Evolutionary conservation across 179 eudicot species (phyloP).

Genomic region (Camellia oleifera): DNA sequence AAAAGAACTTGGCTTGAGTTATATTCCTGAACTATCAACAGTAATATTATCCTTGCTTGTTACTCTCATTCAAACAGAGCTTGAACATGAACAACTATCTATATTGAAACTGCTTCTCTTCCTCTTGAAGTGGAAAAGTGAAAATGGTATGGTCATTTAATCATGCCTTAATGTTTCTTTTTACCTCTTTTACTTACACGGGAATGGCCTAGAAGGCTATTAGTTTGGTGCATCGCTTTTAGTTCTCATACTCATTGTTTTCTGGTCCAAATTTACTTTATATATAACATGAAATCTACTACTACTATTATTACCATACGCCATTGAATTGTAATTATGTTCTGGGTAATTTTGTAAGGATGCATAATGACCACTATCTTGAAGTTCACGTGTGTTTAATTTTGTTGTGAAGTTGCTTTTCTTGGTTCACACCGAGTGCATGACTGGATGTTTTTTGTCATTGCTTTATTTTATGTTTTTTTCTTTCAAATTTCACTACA

Average conservation of each 20-base stretch:
- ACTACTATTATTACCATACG: no score
- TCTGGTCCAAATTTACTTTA: not conserved
- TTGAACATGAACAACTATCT: constrained; percentile 71
- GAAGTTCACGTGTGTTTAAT: no score
- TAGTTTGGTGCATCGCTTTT: not conserved
- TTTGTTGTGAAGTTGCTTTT: no score
- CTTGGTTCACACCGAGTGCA: no score
- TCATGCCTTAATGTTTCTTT: not conserved
- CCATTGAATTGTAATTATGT: no score
- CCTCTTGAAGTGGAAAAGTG: constrained; percentile 64
- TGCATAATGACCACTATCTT: no score
- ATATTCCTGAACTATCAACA: constrained; percentile 47
- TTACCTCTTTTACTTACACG: not conserved
- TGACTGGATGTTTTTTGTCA: not conserved
- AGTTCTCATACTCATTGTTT: not conserved
- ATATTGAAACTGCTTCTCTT: constrained; percentile 51
- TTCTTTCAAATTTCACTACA: not conserved
- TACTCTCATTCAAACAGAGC: constrained; percentile 51
- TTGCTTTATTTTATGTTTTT: not conserved
- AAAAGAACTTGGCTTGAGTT: constrained; percentile 75
- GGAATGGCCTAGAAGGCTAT: not conserved
- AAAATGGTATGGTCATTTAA: constrained; percentile 49
- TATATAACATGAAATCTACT: not conserved
- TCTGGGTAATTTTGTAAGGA: no score
- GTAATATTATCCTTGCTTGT: constrained; percentile 52